Percentiles rank a stretch among this genome's conserved stretches.
Evolutionary conservation across 2,329 filamentous ascomycete genomes (phyloP).

Genomic region (Elsinoe australis): DNA sequence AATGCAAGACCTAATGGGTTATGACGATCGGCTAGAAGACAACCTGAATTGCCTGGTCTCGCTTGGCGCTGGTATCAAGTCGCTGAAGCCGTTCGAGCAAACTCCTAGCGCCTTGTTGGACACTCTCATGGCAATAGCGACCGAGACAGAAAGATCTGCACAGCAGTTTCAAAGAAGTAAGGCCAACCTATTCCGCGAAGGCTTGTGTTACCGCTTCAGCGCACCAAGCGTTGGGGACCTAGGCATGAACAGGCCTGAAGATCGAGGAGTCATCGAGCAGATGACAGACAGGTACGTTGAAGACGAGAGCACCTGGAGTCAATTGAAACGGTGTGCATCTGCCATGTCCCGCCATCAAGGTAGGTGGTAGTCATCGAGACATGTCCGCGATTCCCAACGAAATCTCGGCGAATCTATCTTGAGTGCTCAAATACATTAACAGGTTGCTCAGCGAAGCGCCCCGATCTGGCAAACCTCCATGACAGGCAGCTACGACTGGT

Average conservation of each 20-base stretch:
- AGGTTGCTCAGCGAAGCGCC: too few species aligned
- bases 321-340: neutral
- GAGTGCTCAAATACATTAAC: too few species aligned
- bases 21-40: neutral
- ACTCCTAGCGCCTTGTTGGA: neutral
- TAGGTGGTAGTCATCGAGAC: too few species aligned
- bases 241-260: constrained; percentile 1
- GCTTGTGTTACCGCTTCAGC: constrained; percentile 16
- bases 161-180: neutral
- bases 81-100: neutral
- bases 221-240: constrained; percentile 5
- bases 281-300: neutral
- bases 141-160: constrained; percentile 15
- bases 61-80: constrained; percentile 14
- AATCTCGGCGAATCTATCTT: too few species aligned
- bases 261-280: neutral
- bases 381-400: too few species aligned
- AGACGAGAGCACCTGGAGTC: neutral
- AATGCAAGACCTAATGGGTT: constrained; percentile 22
- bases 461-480: too few species aligned
- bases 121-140: constrained; percentile 1
- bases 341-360: too few species aligned
- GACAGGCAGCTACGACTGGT: too few species aligned
- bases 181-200: neutral
- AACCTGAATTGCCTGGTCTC: constrained; percentile 11